Base-by-base conservation (phyloP, 352 stramenopile genomes). In the Phytophthora citricola region DNA sequence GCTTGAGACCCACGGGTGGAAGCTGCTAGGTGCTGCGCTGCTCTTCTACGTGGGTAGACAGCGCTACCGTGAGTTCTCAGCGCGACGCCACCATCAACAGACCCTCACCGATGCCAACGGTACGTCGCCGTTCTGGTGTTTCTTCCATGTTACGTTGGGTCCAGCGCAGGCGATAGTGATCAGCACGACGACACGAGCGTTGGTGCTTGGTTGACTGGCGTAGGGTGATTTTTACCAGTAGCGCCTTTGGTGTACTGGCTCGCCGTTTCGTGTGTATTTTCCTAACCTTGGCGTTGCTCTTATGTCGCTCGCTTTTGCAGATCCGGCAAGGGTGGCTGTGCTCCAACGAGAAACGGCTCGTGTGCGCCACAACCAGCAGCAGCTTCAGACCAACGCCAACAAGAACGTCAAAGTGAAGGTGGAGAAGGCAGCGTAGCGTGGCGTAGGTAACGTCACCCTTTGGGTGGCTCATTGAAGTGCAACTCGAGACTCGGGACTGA, bases 1-100 rank as follows among this genome's bases (percentile, higher is more conserved):
- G 46, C 51, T 92, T 4, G 84, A 91, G 67, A 49, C 57, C 2
- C 65, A 91, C 52, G 84, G 81, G 27, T 91, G 80, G 81, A 77
- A 72, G 59, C 52, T 91, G 45, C 66, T 92, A 26, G 47, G 60
- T 41, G 46, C 47, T 1, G 32, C 63, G 6, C 46, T 81, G 17
- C 46, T 83, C 12, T 40, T 80, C 9, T 67, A 75, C 51, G 29
- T 79, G 26, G 49, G 40, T 5, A 61, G 67, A 6, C 39, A 62
- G 27, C 73, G 72, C 41, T 79, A 81, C 53, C 55, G 51, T 24
- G 63, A 58, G 27, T 83, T 75, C 24, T 56, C 66, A 14, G 63
- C 61, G 10, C 66, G 40, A 3, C 66, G 66, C 53, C 71, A 85
- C 58, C 58, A 64, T 8, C 52, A 73, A 51, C 69, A 57, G 45